Evolutionary conservation across 352 stramenopile species (phyloP), one percentile per base, ranked within the genome.

Genomic region (Phytopythium ostracodes): DNA sequence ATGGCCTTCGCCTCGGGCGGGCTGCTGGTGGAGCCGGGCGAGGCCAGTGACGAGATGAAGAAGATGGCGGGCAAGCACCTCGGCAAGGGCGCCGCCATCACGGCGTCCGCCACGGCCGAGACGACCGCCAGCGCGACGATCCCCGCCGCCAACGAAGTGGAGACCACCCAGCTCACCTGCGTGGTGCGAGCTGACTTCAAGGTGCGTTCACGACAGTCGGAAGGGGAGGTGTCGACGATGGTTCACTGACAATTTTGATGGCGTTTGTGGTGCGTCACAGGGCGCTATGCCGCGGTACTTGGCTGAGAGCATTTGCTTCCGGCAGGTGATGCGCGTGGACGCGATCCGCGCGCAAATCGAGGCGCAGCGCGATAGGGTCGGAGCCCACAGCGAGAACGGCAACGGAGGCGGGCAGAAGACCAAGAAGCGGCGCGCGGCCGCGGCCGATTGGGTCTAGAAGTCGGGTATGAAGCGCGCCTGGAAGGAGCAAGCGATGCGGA

Each of bases 1-100:
- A 92, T 90, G 80, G 78, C 83, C 7, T 89, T 79, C 67, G 83
- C 83, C 1, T 89, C 83, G 15, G 83, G 83, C 14, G 83, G 83
- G 4, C 88, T 86, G 50, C 66, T 92, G 7, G 72, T 92, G 40
- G 83, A 92, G 71, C 80, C 80, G 5, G 66, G 42, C 20, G 57
- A 40, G n/a, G 64, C 57, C 7, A 65, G 70, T 1, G 76, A 77
- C 15, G 67, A 64, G 4, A 62, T 63, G 27, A 24, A 17, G 46
- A 9, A 4, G 10, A 58, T 46, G 52, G 33, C n/a, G 6, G 20
- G 43, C 17, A 66, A 62, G 35, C 59, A 59, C 2, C 60, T 60
- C 31, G 50, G 24, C 46, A 33, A 52, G 14, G 11, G 25, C 1
- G 61, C 60, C 20, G 56, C 29, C 29, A 33, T 56, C 6, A 20